phyloP scores from a whole-genome alignment of 495 filamentous ascomycete species.

The Rostrohypoxylon terebratum region DNA sequence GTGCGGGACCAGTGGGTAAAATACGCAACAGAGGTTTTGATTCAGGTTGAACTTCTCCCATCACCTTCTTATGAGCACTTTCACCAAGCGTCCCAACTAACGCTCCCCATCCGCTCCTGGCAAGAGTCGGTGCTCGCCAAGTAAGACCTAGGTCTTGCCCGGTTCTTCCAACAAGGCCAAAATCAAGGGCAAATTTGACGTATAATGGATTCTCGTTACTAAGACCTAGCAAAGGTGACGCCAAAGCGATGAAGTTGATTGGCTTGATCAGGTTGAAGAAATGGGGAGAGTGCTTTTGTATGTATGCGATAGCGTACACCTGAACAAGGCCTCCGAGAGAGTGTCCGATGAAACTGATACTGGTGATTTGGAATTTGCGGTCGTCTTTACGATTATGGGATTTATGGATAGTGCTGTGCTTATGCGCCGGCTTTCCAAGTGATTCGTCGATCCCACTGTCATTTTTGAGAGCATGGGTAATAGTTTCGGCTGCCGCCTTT shows the following conservation, averaged over 20 bases:
- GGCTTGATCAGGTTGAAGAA: constrained; percentile 91
- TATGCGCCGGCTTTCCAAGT: constrained; percentile 59
- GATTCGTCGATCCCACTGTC: constrained; percentile 46
- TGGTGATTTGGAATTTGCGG: constrained; percentile 86
- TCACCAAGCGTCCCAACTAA: constrained; percentile 82
- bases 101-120: constrained; percentile 87
- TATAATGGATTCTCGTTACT: constrained; percentile 98
- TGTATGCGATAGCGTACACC: constrained; percentile 96
- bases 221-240: constrained; percentile 89
- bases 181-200: constrained; percentile 95
- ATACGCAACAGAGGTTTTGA: constrained; percentile 92
- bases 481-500: constrained; percentile 60
- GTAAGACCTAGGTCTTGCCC: constrained; percentile 95
- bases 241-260: constrained; percentile 92
- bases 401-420: constrained; percentile 65
- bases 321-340: constrained; percentile 92
- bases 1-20: constrained; percentile 91
- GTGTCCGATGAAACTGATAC: constrained; percentile 95
- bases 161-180: constrained; percentile 93
- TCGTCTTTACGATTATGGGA: constrained; percentile 51
- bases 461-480: constrained; percentile 50
- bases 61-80: constrained; percentile 70
- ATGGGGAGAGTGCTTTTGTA: constrained; percentile 91
- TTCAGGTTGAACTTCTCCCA: constrained; percentile 74
- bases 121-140: constrained; percentile 87